Evolutionary conservation across 2,329 filamentous ascomycete genomes (phyloP).

Genomic region (Sporothrix mexicana): DNA sequence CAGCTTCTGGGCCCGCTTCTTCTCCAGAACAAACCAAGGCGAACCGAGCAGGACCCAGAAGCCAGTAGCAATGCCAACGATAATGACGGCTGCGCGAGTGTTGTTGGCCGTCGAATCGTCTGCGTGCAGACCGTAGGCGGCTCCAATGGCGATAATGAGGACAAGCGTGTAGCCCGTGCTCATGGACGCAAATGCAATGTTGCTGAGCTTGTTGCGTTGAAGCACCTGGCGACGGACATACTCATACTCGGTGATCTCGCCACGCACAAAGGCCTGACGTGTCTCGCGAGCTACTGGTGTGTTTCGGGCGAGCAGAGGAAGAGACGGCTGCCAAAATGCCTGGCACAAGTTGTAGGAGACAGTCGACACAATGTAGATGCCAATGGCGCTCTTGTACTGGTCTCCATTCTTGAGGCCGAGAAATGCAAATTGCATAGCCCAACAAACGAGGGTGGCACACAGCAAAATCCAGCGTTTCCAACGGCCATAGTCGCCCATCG

Average conservation of each 20-base stretch:
- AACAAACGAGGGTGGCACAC: not conserved
- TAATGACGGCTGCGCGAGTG: slow-evolving; percentile 4
- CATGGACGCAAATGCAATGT: slow-evolving; percentile 6
- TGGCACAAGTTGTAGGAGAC: slow-evolving; percentile 17
- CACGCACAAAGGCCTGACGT: not conserved
- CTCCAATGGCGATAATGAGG: slow-evolving; percentile 6
- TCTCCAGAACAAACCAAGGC: slow-evolving; percentile 1
- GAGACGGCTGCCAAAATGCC: slow-evolving; percentile 15
- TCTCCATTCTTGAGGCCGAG: not conserved
- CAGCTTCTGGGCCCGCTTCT: not conserved
- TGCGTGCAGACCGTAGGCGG: slow-evolving; percentile 16
- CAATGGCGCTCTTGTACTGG: slow-evolving; percentile 17
- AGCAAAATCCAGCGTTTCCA: slow-evolving; percentile 16
- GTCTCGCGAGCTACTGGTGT: not conserved
- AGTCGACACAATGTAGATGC: not conserved
- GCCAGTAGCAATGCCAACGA: slow-evolving; percentile 2
- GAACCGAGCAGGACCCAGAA: slow-evolving; percentile 16
- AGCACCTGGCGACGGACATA: slow-evolving; percentile 9
- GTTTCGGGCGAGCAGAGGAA: not conserved
- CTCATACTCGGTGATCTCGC: not conserved
- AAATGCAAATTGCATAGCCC: not conserved
- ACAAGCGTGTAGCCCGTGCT: slow-evolving; percentile 15
- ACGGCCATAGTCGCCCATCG: slow-evolving; percentile 16
- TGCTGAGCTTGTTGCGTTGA: slow-evolving; percentile 12
- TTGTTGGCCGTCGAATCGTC: slow-evolving; percentile 14